Conservation (phyloP, 768 basidiomycete species). For the Auriscalpium microsporum region DNA sequence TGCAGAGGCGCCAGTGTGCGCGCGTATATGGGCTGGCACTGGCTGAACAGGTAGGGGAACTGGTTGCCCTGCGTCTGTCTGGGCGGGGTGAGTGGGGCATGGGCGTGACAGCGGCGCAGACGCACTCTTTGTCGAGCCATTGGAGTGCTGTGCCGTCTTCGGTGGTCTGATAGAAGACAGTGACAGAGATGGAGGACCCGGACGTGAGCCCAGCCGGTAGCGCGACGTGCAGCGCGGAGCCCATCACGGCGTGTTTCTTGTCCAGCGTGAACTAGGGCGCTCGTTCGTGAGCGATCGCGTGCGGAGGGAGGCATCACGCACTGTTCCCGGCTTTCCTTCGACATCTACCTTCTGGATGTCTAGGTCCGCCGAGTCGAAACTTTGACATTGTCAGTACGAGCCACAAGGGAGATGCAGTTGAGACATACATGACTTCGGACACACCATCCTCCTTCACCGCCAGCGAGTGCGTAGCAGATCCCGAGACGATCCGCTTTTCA, state of each 20-base stretch:
- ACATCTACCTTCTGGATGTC: slow-evolving; percentile 48
- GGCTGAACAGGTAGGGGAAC: slow-evolving; percentile 85
- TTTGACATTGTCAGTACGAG: slow-evolving; percentile 17
- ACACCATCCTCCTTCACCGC: slow-evolving; percentile 44
- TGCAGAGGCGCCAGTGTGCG: slow-evolving; percentile 74
- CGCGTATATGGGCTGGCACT: slow-evolving; percentile 88
- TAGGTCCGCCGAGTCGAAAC: slow-evolving; percentile 71
- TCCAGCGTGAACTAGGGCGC: slow-evolving; percentile 22
- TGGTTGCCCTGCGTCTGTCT: slow-evolving; percentile 83
- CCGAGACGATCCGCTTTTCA: slow-evolving; percentile 45
- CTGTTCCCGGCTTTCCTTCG: slow-evolving; percentile 38
- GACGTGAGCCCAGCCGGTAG: slow-evolving; percentile 19
- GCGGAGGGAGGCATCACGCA: slow-evolving; percentile 23
- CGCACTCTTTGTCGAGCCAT: slow-evolving; percentile 41
- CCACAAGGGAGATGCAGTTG: neutral
- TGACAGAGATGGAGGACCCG: slow-evolving; percentile 29
- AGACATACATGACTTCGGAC: slow-evolving; percentile 49
- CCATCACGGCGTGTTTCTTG: slow-evolving; percentile 29
- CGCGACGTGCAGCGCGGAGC: slow-evolving; percentile 30
- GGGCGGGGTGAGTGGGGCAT: neutral
- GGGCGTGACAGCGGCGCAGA: neutral
- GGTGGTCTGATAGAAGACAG: slow-evolving; percentile 38
- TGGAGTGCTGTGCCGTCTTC: slow-evolving; percentile 39
- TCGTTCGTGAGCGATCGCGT: neutral
- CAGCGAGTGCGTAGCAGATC: slow-evolving; percentile 58